Evolutionary conservation across 106 monocot species (phyloP).

Genomic region (Cymbidium sinense): DNA sequence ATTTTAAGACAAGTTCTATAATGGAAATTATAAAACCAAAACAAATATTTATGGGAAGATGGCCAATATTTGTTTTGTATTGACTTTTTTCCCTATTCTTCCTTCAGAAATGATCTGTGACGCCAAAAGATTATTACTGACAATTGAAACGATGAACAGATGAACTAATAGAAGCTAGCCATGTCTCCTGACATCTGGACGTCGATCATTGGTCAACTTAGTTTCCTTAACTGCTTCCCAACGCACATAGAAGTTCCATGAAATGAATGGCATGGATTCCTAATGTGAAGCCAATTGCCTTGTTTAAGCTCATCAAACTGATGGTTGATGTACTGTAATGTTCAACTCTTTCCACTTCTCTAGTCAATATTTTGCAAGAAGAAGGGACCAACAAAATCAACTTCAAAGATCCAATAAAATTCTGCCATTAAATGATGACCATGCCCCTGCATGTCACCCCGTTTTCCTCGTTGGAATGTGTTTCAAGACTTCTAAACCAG

Average conservation of each 20-base stretch:
- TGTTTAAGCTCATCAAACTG: neutral
- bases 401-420: neutral
- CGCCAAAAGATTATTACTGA: neutral
- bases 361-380: neutral
- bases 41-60: neutral
- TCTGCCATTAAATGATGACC: neutral
- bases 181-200: neutral
- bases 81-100: neutral
- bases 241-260: neutral
- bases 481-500: neutral
- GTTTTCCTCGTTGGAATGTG: neutral
- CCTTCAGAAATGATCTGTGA: neutral
- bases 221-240: neutral
- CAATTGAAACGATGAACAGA: neutral
- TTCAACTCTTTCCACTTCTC: constrained; percentile 3
- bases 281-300: neutral
- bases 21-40: neutral
- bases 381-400: neutral
- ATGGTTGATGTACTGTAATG: neutral
- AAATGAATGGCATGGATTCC: neutral
- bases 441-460: neutral
- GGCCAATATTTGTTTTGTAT: neutral
- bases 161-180: neutral
- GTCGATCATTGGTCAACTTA: neutral
- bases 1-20: too few species aligned